These are phyloP conservation scores for Calocybe cyanea DNA, from an alignment of 768 basidiomycete species.

Conservation along the genomic window DNA sequence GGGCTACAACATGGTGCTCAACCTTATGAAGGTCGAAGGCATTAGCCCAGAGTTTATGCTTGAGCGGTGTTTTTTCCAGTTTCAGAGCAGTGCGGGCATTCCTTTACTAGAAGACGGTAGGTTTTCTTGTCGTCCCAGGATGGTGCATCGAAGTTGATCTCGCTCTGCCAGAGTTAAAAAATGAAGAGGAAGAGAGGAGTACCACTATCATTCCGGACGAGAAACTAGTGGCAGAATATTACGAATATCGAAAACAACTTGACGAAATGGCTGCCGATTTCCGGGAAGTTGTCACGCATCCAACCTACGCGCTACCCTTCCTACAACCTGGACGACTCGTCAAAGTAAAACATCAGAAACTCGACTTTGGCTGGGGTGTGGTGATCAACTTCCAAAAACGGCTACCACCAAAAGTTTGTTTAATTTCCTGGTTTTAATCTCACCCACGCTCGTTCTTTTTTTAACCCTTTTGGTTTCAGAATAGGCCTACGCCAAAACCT, in stretches of 20 bases:
- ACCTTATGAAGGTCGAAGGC: constrained; percentile 97
- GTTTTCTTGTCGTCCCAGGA: constrained; percentile 19
- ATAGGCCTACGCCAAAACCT: constrained; percentile 58
- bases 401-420: constrained; percentile 67
- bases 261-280: constrained; percentile 89
- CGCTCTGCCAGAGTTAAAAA: constrained; percentile 55
- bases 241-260: constrained; percentile 88
- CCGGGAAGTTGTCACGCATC: constrained; percentile 89
- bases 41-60: constrained; percentile 99
- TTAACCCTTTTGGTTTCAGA: constrained; percentile 32
- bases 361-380: constrained; percentile 96
- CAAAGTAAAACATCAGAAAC: constrained; percentile 78
- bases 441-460: not conserved
- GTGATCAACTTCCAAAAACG: constrained; percentile 92
- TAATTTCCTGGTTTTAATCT: not conserved
- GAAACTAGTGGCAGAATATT: constrained; percentile 81
- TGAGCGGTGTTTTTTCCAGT: constrained; percentile 96
- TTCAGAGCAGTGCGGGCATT: constrained; percentile 92
- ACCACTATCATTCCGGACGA: constrained; percentile 81
- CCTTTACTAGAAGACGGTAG: constrained; percentile 80
- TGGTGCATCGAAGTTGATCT: constrained; percentile 2
- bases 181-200: constrained; percentile 64
- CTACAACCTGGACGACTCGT: constrained; percentile 91
- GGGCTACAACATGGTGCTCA: constrained; percentile 98
- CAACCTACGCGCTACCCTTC: constrained; percentile 92